phyloP scores from a whole-genome alignment of 2,329 filamentous ascomycete genomes.

The Simplicillium sp. region DNA sequence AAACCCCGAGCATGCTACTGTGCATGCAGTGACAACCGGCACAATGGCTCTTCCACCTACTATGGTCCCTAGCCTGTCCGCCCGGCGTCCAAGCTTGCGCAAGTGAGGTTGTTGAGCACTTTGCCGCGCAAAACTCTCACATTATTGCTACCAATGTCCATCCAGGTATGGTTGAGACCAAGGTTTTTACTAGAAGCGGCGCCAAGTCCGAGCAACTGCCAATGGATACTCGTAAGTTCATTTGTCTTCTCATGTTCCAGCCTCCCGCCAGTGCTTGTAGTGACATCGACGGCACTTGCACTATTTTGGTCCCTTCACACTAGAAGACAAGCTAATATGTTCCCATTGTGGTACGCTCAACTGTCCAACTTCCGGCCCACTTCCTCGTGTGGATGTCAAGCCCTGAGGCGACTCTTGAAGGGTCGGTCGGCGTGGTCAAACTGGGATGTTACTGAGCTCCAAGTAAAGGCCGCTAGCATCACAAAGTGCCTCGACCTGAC shows the following conservation, averaged over 20 bases:
- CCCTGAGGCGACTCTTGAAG: conserved; percentile 33
- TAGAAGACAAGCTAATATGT: no score
- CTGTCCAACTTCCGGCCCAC: conserved; percentile 24
- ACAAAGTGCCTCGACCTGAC: background rate
- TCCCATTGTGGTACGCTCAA: no score
- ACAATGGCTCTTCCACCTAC: conserved; percentile 10
- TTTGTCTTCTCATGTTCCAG: background rate
- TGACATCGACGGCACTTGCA: no score
- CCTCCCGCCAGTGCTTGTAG: background rate
- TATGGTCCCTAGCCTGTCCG: conserved; percentile 7
- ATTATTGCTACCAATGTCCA: conserved; percentile 13
- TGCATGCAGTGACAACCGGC: conserved; percentile 13
- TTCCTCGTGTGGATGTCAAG: conserved; percentile 35
- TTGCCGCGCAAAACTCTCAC: conserved; percentile 14
- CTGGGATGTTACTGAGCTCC: conserved; percentile 42
- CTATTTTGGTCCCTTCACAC: no score
- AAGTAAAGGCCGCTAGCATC: conserved; percentile 13
- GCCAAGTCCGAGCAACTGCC: conserved; percentile 11
- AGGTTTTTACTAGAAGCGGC: conserved; percentile 12
- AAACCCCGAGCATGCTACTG: conserved; percentile 1
- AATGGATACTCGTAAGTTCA: conserved; percentile 11
- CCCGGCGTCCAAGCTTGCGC: no score
- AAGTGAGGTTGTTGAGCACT: conserved; percentile 14
- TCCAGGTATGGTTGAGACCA: conserved; percentile 15
- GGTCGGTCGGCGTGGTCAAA: conserved; percentile 36